Conservation (phyloP, 768 basidiomycete genomes). For the Pleurotus platypus region DNA sequence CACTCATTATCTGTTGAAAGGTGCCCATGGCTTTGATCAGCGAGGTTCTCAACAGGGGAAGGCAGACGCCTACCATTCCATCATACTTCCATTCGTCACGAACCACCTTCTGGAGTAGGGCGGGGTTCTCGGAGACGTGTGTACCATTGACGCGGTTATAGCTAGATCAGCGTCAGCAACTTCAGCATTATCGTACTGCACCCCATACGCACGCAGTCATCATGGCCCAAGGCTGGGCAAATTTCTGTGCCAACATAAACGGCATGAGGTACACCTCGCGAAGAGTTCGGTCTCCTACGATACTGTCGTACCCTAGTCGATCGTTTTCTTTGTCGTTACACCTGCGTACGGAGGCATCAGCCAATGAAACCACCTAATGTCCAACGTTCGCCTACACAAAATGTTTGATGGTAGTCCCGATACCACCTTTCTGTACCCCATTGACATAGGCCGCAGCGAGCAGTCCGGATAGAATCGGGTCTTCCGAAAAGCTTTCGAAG, state of each 20-base stretch:
- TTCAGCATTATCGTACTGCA: neutral
- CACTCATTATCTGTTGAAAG: slow-evolving; percentile 60
- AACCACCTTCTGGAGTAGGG: slow-evolving; percentile 49
- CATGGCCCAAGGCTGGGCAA: slow-evolving; percentile 61
- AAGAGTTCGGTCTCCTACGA: slow-evolving; percentile 61
- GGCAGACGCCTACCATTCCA: slow-evolving; percentile 39
- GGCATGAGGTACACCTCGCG: slow-evolving; percentile 76
- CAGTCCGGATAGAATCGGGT: slow-evolving; percentile 69
- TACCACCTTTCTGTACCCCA: slow-evolving; percentile 73
- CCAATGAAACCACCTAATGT: too few species aligned
- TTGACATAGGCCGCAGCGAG: slow-evolving; percentile 72
- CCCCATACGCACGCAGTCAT: slow-evolving; percentile 62
- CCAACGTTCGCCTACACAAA: slow-evolving; percentile 49
- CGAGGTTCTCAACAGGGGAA: neutral
- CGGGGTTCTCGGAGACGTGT: slow-evolving; percentile 63
- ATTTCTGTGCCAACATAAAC: slow-evolving; percentile 69
- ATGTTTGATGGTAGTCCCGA: slow-evolving; percentile 79
- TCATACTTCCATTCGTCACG: slow-evolving; percentile 73
- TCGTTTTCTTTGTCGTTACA: slow-evolving; percentile 84
- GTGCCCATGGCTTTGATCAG: neutral
- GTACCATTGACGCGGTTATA: slow-evolving; percentile 77
- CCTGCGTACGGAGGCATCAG: slow-evolving; percentile 22
- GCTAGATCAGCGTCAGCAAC: slow-evolving; percentile 25
- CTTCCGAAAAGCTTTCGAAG: slow-evolving; percentile 80
- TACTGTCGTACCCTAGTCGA: slow-evolving; percentile 63